Evolutionary conservation across 495 filamentous ascomycete genomes (phyloP).

Genomic region (Polyplosphaeria fusca): DNA sequence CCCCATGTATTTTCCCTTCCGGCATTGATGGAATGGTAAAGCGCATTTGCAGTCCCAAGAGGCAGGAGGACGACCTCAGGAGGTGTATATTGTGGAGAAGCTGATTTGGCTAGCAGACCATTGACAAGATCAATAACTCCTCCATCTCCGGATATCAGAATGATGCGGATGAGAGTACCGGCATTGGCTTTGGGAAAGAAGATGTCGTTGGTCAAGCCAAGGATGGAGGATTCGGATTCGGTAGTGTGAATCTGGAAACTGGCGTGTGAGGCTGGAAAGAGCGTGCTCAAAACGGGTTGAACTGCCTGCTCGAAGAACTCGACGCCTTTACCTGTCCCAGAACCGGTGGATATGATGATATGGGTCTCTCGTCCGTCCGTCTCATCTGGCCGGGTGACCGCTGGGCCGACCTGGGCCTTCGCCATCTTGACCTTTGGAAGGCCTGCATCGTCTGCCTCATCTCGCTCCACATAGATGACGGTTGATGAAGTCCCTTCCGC

Average conservation of each 20-base stretch:
- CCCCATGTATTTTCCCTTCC: conserved; percentile 45
- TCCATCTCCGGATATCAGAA: conserved; percentile 84
- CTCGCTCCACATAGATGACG: conserved; percentile 17
- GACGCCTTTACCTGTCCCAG: conserved; percentile 63
- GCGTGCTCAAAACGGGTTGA: conserved; percentile 52
- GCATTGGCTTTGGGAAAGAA: conserved; percentile 50
- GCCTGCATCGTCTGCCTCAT: background rate
- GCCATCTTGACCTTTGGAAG: conserved; percentile 14
- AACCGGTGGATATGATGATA: conserved; percentile 69
- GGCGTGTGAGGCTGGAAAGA: conserved; percentile 40
- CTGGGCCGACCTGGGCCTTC: background rate
- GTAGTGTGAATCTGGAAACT: conserved; percentile 57
- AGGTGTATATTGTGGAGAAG: conserved; percentile 33
- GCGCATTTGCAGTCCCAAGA: conserved; percentile 85
- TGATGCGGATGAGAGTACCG: conserved; percentile 54
- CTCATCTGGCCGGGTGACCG: background rate
- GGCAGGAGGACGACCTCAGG: conserved; percentile 67
- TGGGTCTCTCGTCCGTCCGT: conserved; percentile 39
- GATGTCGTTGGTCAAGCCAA: conserved; percentile 53
- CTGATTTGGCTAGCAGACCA: conserved; percentile 43
- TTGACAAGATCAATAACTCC: conserved; percentile 78
- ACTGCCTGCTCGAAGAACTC: conserved; percentile 57
- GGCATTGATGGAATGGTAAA: conserved; percentile 64
- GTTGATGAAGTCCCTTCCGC: conserved; percentile 9
- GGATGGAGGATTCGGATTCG: conserved; percentile 55